Evolutionary conservation across 371 early-diverging fungal genomes (phyloP), one percentile per base, ranked within the genome.

Genomic region (Batkoa obscura): DNA sequence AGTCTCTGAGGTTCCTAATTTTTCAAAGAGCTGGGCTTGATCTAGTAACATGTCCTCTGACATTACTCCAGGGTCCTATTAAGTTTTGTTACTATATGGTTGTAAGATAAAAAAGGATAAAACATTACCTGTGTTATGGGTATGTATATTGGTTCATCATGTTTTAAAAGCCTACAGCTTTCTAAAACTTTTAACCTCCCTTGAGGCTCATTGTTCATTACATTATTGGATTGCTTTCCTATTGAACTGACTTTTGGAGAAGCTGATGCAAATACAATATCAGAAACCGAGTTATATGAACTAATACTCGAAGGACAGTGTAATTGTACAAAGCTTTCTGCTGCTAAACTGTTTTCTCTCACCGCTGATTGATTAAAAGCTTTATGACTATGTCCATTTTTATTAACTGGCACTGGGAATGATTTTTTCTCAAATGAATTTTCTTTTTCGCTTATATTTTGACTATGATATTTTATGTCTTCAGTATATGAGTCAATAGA

Each of bases 11-110:
- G 82, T 76, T 0, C 91, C 91, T 37, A 89, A 67, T 1, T 73
- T 73, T 61, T 86, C 85, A 65, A 89, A 76, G 12, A 80, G 64
- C 33, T 72, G 68, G 51, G 87, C 87, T 59, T 84, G 88, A 50
- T 84, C 83, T 8, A 68, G 64, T 30, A 90, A 66, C 89, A 88
- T 85, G 65, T 94, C 94, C 56, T 89, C 88, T 0, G 94, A 90
- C 79, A 90, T 78, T 23, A 80, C 76, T 2, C 88, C 88, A 1
- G 78, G 72, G 43, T 85, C 79, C 72, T 80, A 68, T 3, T 50
- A 32, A 55, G 42, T 13, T 32, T 57, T 61, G 12, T 47, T 43
- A 8, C 23, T 10, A 10, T 33, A 37, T 30, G 41, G 42, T n/a
- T 35, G 38, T 46, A 6, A 10, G 4, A 52, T 58, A 1, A 33